Evolutionary conservation across 345 rosid species (phyloP), one percentile per base, ranked within the genome.

Genomic region (Moricandia arvensis): DNA sequence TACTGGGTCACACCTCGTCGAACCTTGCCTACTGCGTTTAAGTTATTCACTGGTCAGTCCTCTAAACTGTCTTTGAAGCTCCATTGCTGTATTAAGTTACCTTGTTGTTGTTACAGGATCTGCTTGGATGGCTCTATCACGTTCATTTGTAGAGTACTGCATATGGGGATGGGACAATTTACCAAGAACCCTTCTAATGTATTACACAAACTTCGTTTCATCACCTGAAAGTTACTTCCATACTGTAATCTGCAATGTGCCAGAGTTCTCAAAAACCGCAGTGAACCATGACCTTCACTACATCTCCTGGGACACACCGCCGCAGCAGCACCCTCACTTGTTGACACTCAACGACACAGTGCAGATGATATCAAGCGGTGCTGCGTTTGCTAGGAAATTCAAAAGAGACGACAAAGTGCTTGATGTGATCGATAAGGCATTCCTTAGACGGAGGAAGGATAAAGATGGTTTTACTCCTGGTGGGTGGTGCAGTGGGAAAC

Each of bases 111-210:
- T 43, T 13, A 35, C 54, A 47, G 99, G 98, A 68, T 96, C 98
- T 1, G 99, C 99, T 15, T 96, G 99, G 99, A 96, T 90, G 90
- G 90, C 87, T 72, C 90, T 93, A 7, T 90, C 97, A 0, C 91
- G 86, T 13, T 71, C 96, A 0, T 96, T 93, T 27, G 88, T 93
- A 8, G 98, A 96, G 78, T 96, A 86, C 81, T 82, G 85, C 76
- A 83, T 93, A 55, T 93, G 97, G 99, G 99, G 99, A 31, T 91
- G 98, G 99, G 99, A 96, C 62, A 96, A 96, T 74, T 82, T 96
- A 59, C 99, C 99, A 4, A 83, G 97, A 77, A 85, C 88, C 9
- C 72, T 96, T 37, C 87, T 96, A 71, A 96, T 96, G 98, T 96
- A 96, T 79, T 87, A 96, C 83, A 61, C 98, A 26, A 96, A 96